phyloP scores from a whole-genome alignment of 2,329 filamentous ascomycete genomes.

The Ascocoryne sarcoides region DNA sequence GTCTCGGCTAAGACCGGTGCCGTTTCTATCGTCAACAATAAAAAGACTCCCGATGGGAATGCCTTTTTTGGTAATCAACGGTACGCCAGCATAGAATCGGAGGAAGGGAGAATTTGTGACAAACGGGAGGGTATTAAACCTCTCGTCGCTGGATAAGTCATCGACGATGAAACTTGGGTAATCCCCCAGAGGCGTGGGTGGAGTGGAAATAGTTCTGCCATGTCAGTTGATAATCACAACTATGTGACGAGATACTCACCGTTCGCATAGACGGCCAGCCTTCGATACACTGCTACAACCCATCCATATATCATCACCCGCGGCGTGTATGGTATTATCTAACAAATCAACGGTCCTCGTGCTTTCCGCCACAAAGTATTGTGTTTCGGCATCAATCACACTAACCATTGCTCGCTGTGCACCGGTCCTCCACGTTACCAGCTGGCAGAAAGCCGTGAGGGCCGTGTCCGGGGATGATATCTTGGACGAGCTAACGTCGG shows the following conservation, averaged over 20 bases:
- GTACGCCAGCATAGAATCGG: conserved; percentile 27
- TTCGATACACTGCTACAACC: conserved; percentile 25
- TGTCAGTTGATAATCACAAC: too few species aligned
- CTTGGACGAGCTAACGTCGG: conserved; percentile 23
- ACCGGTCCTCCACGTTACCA: conserved; percentile 39
- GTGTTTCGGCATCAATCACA: conserved; percentile 36
- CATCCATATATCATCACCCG: conserved; percentile 28
- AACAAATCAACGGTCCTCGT: conserved; percentile 35
- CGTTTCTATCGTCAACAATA: conserved; percentile 47
- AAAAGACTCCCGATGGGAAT: conserved; percentile 49
- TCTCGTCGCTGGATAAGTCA: conserved; percentile 24
- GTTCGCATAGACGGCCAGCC: conserved; percentile 27
- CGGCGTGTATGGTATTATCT: conserved; percentile 20
- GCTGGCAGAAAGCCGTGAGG: conserved; percentile 39
- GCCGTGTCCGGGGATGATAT: conserved; percentile 35
- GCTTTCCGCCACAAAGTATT: conserved; percentile 44
- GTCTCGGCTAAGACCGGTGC: conserved; percentile 39
- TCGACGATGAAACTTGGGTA: conserved; percentile 27
- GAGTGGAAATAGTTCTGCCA: conserved; percentile 25
- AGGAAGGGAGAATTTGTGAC: conserved; percentile 22
- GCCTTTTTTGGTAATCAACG: conserved; percentile 27
- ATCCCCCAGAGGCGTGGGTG: conserved; percentile 11
- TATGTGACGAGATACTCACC: too few species aligned
- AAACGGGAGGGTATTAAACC: conserved; percentile 25
- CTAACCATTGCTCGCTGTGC: conserved; percentile 41